phyloP scores from a whole-genome alignment of 257 asterid genomes.

The Gentiana dahurica region DNA sequence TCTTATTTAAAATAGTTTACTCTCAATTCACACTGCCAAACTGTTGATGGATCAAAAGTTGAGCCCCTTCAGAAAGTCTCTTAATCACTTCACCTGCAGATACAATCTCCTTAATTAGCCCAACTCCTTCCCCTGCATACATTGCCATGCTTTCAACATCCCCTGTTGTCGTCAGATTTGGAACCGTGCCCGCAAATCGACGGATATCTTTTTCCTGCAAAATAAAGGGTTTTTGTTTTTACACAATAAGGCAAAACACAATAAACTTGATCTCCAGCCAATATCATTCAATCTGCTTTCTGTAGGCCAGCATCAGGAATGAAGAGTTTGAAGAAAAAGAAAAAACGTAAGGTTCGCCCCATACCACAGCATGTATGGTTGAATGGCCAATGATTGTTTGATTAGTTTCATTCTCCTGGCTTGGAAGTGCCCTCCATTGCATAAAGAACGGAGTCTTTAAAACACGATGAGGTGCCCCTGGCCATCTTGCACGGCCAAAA shows the following conservation, averaged over 20 bases:
- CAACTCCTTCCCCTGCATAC: slow-evolving; percentile 68
- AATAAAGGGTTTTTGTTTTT: too few relatives aligned
- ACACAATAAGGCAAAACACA: too few relatives aligned
- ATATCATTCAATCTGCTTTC: slow-evolving; percentile 36
- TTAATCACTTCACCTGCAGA: slow-evolving; percentile 61
- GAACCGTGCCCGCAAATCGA: slow-evolving; percentile 71
- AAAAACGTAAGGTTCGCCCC: not conserved
- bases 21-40: slow-evolving; percentile 9
- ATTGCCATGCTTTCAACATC: slow-evolving; percentile 80
- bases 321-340: too few relatives aligned
- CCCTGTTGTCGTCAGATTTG: slow-evolving; percentile 52
- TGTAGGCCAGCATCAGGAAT: slow-evolving; percentile 6
- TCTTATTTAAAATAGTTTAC: too few relatives aligned
- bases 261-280: too few relatives aligned
- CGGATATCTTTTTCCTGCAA: slow-evolving; percentile 61
- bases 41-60: slow-evolving; percentile 35
- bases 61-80: slow-evolving; percentile 58
- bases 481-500: slow-evolving; percentile 95
- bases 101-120: slow-evolving; percentile 53
- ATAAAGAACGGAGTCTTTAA: slow-evolving; percentile 55
- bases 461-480: slow-evolving; percentile 82
- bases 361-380: slow-evolving; percentile 63
- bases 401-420: slow-evolving; percentile 50
- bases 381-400: slow-evolving; percentile 71
- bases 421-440: slow-evolving; percentile 63